Percentiles rank a stretch among this genome's conserved stretches.
Evolutionary conservation across 371 early-diverging fungal species (phyloP).

Genomic region (Actinomucor elegans): DNA sequence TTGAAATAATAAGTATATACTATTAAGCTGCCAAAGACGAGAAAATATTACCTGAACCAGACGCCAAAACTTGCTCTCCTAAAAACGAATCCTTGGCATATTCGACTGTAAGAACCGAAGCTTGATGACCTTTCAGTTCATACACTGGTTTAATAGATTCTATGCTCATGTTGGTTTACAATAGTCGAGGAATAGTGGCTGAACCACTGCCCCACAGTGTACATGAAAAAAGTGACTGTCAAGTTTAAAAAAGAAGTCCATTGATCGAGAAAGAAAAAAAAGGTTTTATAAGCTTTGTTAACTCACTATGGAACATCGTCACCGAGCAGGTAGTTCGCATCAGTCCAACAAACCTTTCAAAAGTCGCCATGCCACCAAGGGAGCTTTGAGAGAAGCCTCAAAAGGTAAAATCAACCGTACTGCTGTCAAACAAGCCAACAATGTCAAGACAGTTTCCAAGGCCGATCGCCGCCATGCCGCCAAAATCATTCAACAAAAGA

Average conservation of each 20-base stretch:
- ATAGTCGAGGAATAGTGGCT: too few relatives aligned
- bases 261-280: constrained; percentile 1
- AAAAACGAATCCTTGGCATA: constrained; percentile 15
- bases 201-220: neutral
- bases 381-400: constrained; percentile 70
- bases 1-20: too few relatives aligned
- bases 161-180: constrained; percentile 7
- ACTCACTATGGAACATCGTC: constrained; percentile 44
- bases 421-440: constrained; percentile 52
- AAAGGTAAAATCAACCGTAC: constrained; percentile 83
- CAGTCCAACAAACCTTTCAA: constrained; percentile 96
- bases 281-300: constrained; percentile 14
- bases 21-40: too few relatives aligned
- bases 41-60: constrained; percentile 32
- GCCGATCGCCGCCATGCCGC: constrained; percentile 87
- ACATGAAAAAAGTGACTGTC: constrained; percentile 11
- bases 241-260: neutral
- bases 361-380: constrained; percentile 85
- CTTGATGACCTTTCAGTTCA: constrained; percentile 25
- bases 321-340: constrained; percentile 72
- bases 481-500: constrained; percentile 78
- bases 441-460: constrained; percentile 51
- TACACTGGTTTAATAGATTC: constrained; percentile 4
- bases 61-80: constrained; percentile 23
- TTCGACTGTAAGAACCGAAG: constrained; percentile 20